A percentile compares a stretch with the other conserved stretches of the same genome.
Conservation (phyloP, 805 yeast species). For the Ogataea paradorogensis region DNA sequence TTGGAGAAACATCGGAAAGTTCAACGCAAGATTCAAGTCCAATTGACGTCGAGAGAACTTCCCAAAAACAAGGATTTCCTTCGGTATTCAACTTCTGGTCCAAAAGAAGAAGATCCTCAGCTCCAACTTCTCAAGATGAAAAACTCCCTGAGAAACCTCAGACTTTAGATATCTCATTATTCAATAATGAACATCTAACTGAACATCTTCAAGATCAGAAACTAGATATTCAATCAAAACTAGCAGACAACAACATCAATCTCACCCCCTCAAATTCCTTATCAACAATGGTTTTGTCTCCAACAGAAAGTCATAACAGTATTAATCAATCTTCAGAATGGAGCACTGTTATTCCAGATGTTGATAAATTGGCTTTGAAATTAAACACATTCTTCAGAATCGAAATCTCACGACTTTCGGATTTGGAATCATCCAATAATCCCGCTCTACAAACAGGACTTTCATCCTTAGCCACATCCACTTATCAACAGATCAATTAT, state of each 20-base stretch:
- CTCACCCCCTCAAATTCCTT: constrained; percentile 13
- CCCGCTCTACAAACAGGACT: constrained; percentile 10
- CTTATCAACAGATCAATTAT: constrained; percentile 15
- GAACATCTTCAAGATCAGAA: constrained; percentile 14
- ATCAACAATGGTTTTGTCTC: constrained; percentile 9
- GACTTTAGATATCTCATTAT: constrained; percentile 1
- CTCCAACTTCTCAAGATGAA: neutral
- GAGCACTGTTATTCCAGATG: constrained; percentile 4
- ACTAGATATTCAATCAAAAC: constrained; percentile 14
- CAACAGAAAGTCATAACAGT: constrained; percentile 5
- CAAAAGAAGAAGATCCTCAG: constrained; percentile 2
- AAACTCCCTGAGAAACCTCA: neutral
- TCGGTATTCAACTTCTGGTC: constrained; percentile 17
- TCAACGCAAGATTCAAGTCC: neutral
- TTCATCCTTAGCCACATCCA: constrained; percentile 12
- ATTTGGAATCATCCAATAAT: constrained; percentile 11
- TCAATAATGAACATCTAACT: constrained; percentile 3
- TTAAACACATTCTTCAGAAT: constrained; percentile 12
- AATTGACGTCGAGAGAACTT: neutral
- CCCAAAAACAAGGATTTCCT: constrained; percentile 1
- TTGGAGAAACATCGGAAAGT: constrained; percentile 1
- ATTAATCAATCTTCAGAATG: constrained; percentile 4
- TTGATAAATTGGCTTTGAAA: constrained; percentile 8
- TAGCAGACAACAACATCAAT: constrained; percentile 6
- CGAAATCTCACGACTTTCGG: constrained; percentile 11